These are phyloP conservation scores for Clitoria ternatea DNA, from an alignment of 306 rosid genomes.

Conservation along the genomic window DNA sequence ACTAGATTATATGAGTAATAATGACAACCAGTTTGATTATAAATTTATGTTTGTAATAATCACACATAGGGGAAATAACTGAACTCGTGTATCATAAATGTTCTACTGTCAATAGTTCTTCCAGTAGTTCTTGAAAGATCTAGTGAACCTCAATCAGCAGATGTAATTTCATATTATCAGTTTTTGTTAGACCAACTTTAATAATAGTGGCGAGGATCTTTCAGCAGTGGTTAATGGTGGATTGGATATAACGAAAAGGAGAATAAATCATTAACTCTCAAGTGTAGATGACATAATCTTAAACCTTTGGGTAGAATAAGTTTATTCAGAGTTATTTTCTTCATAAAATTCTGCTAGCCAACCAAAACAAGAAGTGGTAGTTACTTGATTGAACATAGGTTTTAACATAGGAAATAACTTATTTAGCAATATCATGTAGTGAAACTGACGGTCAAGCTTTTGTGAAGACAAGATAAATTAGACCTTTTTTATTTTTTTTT, in stretches of 20 bases:
- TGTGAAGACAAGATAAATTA: background rate
- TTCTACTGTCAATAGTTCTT: background rate
- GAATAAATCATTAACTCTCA: background rate
- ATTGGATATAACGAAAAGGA: background rate
- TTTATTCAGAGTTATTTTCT: background rate
- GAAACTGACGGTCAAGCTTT: background rate
- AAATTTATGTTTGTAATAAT: background rate
- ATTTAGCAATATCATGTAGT: background rate
- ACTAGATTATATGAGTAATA: constrained; percentile 1
- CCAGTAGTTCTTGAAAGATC: constrained; percentile 3
- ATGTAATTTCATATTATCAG: constrained; percentile 1
- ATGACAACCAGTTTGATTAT: background rate
- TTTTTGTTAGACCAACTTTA: background rate
- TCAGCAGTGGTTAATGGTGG: constrained; percentile 8
- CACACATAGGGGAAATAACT: background rate
- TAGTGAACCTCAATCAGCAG: background rate
- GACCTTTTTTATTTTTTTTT: background rate
- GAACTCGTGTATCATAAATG: background rate
- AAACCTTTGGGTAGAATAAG: background rate
- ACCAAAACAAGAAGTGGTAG: background rate
- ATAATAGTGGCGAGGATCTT: background rate
- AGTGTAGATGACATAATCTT: background rate
- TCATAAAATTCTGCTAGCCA: background rate
- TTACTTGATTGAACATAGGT: background rate
- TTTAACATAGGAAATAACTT: background rate